Percentiles rank a stretch among this genome's conserved stretches.
Evolutionary conservation across 208 protist species (phyloP).

Genomic region (Trypanosoma boissoni): DNA sequence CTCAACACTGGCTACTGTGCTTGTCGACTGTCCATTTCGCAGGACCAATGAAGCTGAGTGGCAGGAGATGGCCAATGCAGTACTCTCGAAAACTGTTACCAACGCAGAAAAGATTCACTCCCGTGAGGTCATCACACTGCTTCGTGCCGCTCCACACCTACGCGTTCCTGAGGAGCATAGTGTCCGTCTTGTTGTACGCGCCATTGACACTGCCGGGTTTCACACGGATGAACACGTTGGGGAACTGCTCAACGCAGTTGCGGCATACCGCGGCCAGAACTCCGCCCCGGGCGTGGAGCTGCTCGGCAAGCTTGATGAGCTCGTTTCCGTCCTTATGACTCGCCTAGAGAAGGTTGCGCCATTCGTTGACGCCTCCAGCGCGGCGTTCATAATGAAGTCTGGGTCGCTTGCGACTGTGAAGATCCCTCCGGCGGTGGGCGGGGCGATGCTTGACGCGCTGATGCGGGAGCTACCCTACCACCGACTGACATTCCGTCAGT

Average conservation of each 20-base stretch:
- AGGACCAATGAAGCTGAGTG: slow-evolving; percentile 35
- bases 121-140: slow-evolving; percentile 60
- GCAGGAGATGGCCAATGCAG: slow-evolving; percentile 29
- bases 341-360: slow-evolving; percentile 54
- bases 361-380: slow-evolving; percentile 29
- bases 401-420: slow-evolving; percentile 24
- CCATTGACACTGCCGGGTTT: slow-evolving; percentile 52
- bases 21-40: slow-evolving; percentile 34
- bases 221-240: slow-evolving; percentile 68
- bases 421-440: slow-evolving; percentile 35
- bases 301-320: slow-evolving; percentile 23
- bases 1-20: slow-evolving; percentile 60
- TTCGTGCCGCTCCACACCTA: slow-evolving; percentile 35
- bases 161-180: slow-evolving; percentile 38
- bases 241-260: slow-evolving; percentile 37
- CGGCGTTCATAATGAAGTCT: slow-evolving; percentile 33
- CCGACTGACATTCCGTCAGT: slow-evolving; percentile 10
- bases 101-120: slow-evolving; percentile 65
- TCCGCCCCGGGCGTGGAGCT: slow-evolving; percentile 29
- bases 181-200: slow-evolving; percentile 42
- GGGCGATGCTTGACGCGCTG: slow-evolving; percentile 32
- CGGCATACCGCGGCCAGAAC: slow-evolving; percentile 20
- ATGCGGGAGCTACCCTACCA: slow-evolving; percentile 29
- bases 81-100: slow-evolving; percentile 34
- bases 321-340: slow-evolving; percentile 36